These are phyloP conservation scores for Apiospora aurea DNA, from an alignment of 2,329 filamentous ascomycete species.

Conservation along the genomic window DNA sequence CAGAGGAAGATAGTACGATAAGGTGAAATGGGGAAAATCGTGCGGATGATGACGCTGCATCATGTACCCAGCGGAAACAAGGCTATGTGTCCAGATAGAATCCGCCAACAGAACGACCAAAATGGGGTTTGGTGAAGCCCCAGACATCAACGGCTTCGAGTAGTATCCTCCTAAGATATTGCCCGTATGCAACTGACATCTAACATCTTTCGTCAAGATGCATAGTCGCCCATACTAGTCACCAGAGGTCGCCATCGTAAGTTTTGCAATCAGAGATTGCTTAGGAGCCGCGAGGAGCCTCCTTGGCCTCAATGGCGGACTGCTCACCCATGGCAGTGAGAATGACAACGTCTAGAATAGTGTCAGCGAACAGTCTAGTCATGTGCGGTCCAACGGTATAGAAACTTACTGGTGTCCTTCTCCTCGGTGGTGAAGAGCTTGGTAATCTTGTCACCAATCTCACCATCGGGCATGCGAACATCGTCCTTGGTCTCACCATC, in stretches of 20 bases:
- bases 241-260: constrained; percentile 38
- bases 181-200: constrained; percentile 28
- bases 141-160: constrained; percentile 39
- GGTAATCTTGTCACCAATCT: constrained; percentile 85
- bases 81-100: constrained; percentile 50
- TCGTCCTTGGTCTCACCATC: constrained; percentile 91
- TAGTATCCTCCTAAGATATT: constrained; percentile 38
- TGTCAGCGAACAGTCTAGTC: constrained; percentile 33
- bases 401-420: constrained; percentile 84
- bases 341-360: constrained; percentile 78
- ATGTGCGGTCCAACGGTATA: constrained; percentile 8
- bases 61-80: constrained; percentile 51
- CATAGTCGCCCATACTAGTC: constrained; percentile 28
- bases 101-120: constrained; percentile 50
- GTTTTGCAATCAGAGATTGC: constrained; percentile 32
- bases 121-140: constrained; percentile 39
- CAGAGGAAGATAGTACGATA: constrained; percentile 41
- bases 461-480: constrained; percentile 89
- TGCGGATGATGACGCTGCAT: constrained; percentile 41
- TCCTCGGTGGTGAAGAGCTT: constrained; percentile 81
- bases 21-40: constrained; percentile 46
- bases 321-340: constrained; percentile 97
- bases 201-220: constrained; percentile 25
- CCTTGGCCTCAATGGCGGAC: constrained; percentile 90
- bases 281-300: constrained; percentile 68